phyloP scores from a whole-genome alignment of 768 basidiomycete genomes.

The Macrolepiota dolichaula region DNA sequence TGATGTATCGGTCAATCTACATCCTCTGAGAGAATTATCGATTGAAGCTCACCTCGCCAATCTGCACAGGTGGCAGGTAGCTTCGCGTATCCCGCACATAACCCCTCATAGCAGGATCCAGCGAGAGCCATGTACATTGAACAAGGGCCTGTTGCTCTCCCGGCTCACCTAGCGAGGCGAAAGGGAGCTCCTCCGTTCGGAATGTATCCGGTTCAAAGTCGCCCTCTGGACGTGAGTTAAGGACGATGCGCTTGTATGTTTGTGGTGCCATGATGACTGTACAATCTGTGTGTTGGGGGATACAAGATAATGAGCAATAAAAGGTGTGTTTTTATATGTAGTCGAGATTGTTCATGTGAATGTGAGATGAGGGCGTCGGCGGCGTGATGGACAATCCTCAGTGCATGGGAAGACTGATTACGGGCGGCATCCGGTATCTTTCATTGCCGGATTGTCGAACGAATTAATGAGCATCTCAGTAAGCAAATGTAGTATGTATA shows the following conservation, averaged over 20 bases:
- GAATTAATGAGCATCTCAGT: background rate
- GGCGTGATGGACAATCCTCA: background rate
- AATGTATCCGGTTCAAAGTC: slow-evolving; percentile 77
- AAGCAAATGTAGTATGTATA: background rate
- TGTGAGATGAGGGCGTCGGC: background rate
- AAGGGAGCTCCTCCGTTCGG: slow-evolving; percentile 49
- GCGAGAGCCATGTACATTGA: slow-evolving; percentile 71
- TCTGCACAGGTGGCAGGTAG: slow-evolving; percentile 68
- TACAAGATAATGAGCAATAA: background rate
- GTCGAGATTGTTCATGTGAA: background rate
- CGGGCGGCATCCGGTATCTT: background rate
- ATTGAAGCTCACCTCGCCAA: slow-evolving; percentile 48
- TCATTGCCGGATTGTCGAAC: background rate
- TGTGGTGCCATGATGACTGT: slow-evolving; percentile 14
- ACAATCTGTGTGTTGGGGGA: background rate
- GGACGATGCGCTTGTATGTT: slow-evolving; percentile 65
- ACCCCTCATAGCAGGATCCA: slow-evolving; percentile 89
- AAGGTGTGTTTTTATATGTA: background rate
- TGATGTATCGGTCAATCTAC: background rate
- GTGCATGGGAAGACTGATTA: background rate
- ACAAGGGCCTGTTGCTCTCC: slow-evolving; percentile 59
- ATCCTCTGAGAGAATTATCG: background rate
- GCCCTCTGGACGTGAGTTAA: slow-evolving; percentile 68
- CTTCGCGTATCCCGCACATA: slow-evolving; percentile 74
- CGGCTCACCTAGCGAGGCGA: slow-evolving; percentile 45